Percentiles rank a stretch among this genome's conserved stretches.
Evolutionary conservation across 768 basidiomycete species (phyloP).

Genomic region (Udeniomyces megalosporus): DNA sequence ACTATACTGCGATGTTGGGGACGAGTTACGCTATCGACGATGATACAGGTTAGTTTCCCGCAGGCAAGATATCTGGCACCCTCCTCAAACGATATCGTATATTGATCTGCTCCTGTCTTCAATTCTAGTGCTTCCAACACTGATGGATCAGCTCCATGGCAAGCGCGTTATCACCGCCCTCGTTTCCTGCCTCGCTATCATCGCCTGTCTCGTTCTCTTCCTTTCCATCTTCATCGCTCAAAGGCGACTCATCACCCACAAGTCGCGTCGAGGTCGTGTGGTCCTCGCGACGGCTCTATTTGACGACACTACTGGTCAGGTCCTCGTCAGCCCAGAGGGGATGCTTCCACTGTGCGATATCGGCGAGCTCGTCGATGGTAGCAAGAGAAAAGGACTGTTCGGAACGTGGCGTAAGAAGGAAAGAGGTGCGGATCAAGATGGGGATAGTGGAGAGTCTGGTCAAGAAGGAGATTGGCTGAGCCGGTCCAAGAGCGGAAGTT

Average conservation of each 20-base stretch:
- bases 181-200: constrained; percentile 26
- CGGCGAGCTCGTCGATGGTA: too few species aligned
- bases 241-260: constrained; percentile 17
- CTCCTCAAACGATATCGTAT: too few species aligned
- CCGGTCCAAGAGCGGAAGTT: too few species aligned
- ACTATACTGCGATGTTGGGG: constrained; percentile 10
- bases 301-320: constrained; percentile 23
- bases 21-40: constrained; percentile 5
- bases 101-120: not conserved
- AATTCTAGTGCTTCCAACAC: not conserved
- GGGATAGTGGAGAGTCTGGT: too few species aligned
- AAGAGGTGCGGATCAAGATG: too few species aligned
- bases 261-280: constrained; percentile 24
- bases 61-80: too few species aligned
- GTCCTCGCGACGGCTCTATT: constrained; percentile 28
- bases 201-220: constrained; percentile 26
- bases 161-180: constrained; percentile 27
- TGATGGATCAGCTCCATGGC: constrained; percentile 13
- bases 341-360: constrained; percentile 30
- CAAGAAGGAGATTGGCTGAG: not conserved
- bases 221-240: constrained; percentile 25
- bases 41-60: constrained; percentile 14
- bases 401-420: too few species aligned
- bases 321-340: constrained; percentile 29
- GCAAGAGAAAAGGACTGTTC: too few species aligned